phyloP scores from a whole-genome alignment of 768 basidiomycete genomes.

The Mycena chlorophos region DNA sequence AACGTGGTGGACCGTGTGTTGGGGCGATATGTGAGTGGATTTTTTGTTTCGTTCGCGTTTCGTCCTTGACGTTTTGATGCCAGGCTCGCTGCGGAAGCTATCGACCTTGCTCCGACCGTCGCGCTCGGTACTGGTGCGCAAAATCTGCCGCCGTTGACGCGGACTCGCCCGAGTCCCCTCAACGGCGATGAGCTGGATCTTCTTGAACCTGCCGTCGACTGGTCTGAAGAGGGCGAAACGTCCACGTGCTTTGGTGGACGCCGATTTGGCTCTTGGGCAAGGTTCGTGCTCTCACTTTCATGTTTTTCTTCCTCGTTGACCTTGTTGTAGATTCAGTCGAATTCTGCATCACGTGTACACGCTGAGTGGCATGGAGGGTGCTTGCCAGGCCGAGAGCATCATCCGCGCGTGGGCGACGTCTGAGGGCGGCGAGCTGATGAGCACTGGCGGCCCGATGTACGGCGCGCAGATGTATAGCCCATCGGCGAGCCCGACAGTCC shows the following conservation, averaged over 20 bases:
- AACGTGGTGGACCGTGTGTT: conserved; percentile 80
- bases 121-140: not conserved
- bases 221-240: not conserved
- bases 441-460: not conserved
- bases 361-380: conserved; percentile 2
- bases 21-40: conserved; percentile 78
- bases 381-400: conserved; percentile 7
- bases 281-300: conserved; percentile 1
- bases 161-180: not conserved
- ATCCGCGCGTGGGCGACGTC: conserved; percentile 7
- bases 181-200: not conserved
- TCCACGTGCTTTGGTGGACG: not conserved
- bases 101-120: conserved; percentile 10
- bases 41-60: conserved; percentile 4
- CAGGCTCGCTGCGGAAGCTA: conserved; percentile 69
- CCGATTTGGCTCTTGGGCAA: conserved; percentile 8
- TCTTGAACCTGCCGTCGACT: not conserved
- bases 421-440: not conserved
- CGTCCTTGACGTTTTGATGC: not conserved
- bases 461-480: too few relatives aligned
- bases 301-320: not conserved
- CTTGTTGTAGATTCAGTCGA: conserved; percentile 9
- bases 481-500: not conserved
- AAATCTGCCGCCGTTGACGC: not conserved
- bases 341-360: conserved; percentile 1